A percentile compares a stretch with the other conserved stretches of the same genome.
Conservation (phyloP, 306 rosid genomes). For the Echinosophora koreensis region DNA sequence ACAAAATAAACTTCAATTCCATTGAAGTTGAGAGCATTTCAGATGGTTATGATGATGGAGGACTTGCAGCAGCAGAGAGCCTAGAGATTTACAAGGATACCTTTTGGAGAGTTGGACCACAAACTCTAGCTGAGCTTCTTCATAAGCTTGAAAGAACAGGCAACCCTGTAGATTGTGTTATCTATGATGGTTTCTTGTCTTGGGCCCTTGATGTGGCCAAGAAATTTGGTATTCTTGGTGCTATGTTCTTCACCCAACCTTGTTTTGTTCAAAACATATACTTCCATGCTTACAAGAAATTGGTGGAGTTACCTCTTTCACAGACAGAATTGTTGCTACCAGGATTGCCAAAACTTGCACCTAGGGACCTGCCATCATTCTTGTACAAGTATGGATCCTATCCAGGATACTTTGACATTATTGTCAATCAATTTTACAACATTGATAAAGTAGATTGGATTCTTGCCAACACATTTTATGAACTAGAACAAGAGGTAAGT, state of each 20-base stretch:
- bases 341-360: slow-evolving; percentile 38
- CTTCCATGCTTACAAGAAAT: slow-evolving; percentile 41
- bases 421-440: slow-evolving; percentile 50
- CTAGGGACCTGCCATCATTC: slow-evolving; percentile 55
- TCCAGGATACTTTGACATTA: slow-evolving; percentile 24
- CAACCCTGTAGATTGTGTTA: slow-evolving; percentile 44
- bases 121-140: slow-evolving; percentile 41
- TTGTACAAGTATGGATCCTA: slow-evolving; percentile 38
- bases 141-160: slow-evolving; percentile 33
- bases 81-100: slow-evolving; percentile 26
- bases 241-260: slow-evolving; percentile 54
- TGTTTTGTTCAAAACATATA: slow-evolving; percentile 46
- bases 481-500: slow-evolving; percentile 51
- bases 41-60: slow-evolving; percentile 54
- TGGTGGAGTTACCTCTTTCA: slow-evolving; percentile 43
- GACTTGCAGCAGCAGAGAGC: slow-evolving; percentile 34
- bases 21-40: slow-evolving; percentile 54
- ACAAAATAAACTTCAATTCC: not conserved
- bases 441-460: slow-evolving; percentile 51
- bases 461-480: slow-evolving; percentile 47
- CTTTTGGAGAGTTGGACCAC: slow-evolving; percentile 43
- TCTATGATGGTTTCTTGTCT: slow-evolving; percentile 53
- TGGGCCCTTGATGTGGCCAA: slow-evolving; percentile 63
- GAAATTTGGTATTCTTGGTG: slow-evolving; percentile 44
- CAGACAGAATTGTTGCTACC: slow-evolving; percentile 35